Evolutionary conservation across 345 rosid genomes (phyloP).

Genomic region (Linum trigynum): DNA sequence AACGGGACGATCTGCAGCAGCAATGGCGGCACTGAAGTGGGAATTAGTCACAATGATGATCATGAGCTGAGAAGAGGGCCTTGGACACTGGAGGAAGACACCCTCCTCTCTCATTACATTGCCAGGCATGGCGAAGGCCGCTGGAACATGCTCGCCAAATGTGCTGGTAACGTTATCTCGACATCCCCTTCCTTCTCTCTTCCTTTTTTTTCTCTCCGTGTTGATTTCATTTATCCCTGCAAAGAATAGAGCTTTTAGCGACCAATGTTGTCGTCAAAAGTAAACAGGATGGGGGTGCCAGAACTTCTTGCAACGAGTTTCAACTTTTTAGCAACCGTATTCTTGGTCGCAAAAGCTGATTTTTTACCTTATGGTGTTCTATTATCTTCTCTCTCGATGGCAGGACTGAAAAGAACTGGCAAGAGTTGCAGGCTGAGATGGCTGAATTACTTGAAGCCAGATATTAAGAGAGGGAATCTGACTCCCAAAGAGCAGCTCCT

Average conservation of each 20-base stretch:
- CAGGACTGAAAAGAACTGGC: conserved; percentile 87
- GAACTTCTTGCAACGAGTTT: too few relatives aligned
- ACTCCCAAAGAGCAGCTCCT: conserved; percentile 81
- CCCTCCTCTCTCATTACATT: conserved; percentile 75
- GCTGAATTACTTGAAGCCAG: conserved; percentile 90
- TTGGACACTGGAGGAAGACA: conserved; percentile 88
- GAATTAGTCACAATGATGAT: conserved; percentile 20
- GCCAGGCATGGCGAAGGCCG: conserved; percentile 79
- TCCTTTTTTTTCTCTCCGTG: too few relatives aligned
- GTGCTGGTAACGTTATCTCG: conserved; percentile 45
- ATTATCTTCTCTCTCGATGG: not conserved
- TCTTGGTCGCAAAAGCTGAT: too few relatives aligned
- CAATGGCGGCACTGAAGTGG: not conserved
- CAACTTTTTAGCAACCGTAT: too few relatives aligned
- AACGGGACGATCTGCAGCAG: too few relatives aligned
- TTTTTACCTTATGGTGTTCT: too few relatives aligned
- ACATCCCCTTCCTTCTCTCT: too few relatives aligned
- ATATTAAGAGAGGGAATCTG: conserved; percentile 87
- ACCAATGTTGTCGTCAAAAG: too few relatives aligned
- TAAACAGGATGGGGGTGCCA: too few relatives aligned
- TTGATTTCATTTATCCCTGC: too few relatives aligned
- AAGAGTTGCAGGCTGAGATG: conserved; percentile 93
- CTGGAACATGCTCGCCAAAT: conserved; percentile 82
- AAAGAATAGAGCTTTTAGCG: too few relatives aligned
- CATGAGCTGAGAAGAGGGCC: conserved; percentile 72